A percentile compares a stretch with the other conserved stretches of the same genome.
phyloP scores from a whole-genome alignment of 2,329 filamentous ascomycete genomes.

The Macroventuria anomochaeta region DNA sequence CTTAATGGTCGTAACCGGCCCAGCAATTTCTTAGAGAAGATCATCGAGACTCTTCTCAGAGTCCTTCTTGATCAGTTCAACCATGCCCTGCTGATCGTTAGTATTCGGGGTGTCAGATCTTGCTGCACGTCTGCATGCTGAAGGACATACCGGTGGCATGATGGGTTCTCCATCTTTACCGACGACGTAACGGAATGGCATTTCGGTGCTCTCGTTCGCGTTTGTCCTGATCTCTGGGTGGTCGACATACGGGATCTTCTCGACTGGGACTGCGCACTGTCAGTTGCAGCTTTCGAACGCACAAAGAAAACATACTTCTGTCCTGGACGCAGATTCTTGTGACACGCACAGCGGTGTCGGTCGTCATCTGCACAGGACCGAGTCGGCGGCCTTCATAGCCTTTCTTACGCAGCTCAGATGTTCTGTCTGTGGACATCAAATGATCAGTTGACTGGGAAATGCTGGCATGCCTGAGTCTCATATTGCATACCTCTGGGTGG shows the following conservation, averaged over 20 bases:
- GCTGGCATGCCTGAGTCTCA: background rate
- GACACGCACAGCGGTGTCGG: conserved; percentile 93
- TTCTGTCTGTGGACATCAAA: conserved; percentile 70
- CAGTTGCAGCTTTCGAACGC: conserved; percentile 18
- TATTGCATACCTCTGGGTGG: conserved; percentile 78
- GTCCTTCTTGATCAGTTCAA: conserved; percentile 90
- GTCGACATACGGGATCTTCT: conserved; percentile 82
- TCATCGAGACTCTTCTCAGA: conserved; percentile 91
- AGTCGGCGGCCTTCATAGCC: conserved; percentile 87
- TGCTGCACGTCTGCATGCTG: background rate
- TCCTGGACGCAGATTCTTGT: conserved; percentile 88
- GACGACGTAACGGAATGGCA: conserved; percentile 97
- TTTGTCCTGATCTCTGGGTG: conserved; percentile 89
- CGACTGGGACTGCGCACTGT: conserved; percentile 68
- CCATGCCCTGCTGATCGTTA: conserved; percentile 73
- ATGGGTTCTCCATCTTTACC: conserved; percentile 76
- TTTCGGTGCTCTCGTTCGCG: conserved; percentile 91
- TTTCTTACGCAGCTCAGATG: conserved; percentile 92
- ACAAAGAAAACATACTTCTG: conserved; percentile 66
- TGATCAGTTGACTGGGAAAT: conserved; percentile 28
- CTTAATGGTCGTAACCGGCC: background rate
- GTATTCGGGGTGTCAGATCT: background rate
- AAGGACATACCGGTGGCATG: conserved; percentile 79
- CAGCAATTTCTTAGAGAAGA: conserved; percentile 64
- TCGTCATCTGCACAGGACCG: conserved; percentile 96